Percentiles rank a stretch among this genome's conserved stretches.
Conservation (phyloP, 805 yeast species). For the Candida xiaguanensis region DNA sequence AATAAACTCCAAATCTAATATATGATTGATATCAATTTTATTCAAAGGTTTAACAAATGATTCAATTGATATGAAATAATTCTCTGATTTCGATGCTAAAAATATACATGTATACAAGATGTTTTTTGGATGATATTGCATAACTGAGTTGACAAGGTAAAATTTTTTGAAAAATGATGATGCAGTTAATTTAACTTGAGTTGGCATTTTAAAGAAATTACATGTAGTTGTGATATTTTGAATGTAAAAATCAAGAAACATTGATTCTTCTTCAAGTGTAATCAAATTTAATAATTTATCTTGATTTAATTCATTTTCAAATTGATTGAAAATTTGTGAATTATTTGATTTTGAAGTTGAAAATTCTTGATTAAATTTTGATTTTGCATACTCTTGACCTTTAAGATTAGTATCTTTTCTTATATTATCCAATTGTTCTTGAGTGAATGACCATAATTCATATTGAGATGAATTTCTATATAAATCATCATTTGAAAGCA, state of each 20-base stretch:
- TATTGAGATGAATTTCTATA: conserved; percentile 86
- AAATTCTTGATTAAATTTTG: conserved; percentile 24
- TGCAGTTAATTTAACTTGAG: conserved; percentile 87
- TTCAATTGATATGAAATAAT: conserved; percentile 81
- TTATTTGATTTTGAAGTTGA: conserved; percentile 16
- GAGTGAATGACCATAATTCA: conserved; percentile 79
- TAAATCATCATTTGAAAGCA: conserved; percentile 76
- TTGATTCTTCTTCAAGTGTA: conserved; percentile 64
- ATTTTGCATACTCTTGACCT: conserved; percentile 43
- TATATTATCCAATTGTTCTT: conserved; percentile 47
- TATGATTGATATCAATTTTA: conserved; percentile 60
- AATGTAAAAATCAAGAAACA: conserved; percentile 66
- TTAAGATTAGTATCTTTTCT: conserved; percentile 50
- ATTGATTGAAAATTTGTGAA: conserved; percentile 27
- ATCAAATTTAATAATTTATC: conserved; percentile 42
- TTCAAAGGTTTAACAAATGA: conserved; percentile 70
- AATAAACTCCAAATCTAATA: conserved; percentile 75
- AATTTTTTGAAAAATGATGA: conserved; percentile 77
- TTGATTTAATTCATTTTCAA: conserved; percentile 25
- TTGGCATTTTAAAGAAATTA: conserved; percentile 72
- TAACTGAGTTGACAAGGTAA: conserved; percentile 73
- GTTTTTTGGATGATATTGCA: conserved; percentile 85
- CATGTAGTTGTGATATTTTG: conserved; percentile 69
- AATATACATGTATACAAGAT: conserved; percentile 72
- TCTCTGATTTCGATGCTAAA: conserved; percentile 90